These are phyloP conservation scores for Fimicolochytrium jonesii DNA, from an alignment of 192 early-diverging fungal species.

Conservation along the genomic window DNA sequence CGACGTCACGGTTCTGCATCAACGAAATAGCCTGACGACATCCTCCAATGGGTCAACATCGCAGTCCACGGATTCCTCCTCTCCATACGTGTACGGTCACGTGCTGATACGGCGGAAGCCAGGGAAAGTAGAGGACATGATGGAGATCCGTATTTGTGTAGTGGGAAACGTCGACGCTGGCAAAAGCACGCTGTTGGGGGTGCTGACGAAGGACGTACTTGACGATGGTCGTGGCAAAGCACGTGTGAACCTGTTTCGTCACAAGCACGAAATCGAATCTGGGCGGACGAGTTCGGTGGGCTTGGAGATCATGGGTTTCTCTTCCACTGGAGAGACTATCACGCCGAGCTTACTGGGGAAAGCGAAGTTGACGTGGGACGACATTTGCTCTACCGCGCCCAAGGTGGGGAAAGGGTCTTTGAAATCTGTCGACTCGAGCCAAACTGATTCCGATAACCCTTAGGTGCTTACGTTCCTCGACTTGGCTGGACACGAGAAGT, in stretches of 20 bases:
- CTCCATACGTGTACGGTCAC: constrained; percentile 32
- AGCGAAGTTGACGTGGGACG: constrained; percentile 74
- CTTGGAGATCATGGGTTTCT: constrained; percentile 82
- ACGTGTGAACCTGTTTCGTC: constrained; percentile 80
- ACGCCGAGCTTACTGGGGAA: constrained; percentile 49
- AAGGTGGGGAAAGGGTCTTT: constrained; percentile 54
- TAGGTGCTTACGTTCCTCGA: constrained; percentile 78
- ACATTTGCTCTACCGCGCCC: constrained; percentile 67
- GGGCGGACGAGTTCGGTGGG: constrained; percentile 91
- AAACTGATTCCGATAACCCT: not conserved
- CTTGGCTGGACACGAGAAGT: constrained; percentile 85
- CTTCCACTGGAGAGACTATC: constrained; percentile 59
- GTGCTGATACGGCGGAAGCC: constrained; percentile 70
- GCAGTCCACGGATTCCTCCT: not conserved
- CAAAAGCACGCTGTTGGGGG: constrained; percentile 86
- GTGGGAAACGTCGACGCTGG: constrained; percentile 84
- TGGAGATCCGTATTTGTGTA: constrained; percentile 83
- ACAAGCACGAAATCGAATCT: constrained; percentile 88
- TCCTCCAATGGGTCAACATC: not conserved
- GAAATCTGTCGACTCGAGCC: not conserved
- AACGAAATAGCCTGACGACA: not conserved
- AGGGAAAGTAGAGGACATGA: constrained; percentile 70
- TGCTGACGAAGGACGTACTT: constrained; percentile 82
- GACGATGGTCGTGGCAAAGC: constrained; percentile 92
- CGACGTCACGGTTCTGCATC: constrained; percentile 37